A percentile compares a stretch with the other conserved stretches of the same genome.
These are phyloP conservation scores for Ophiobolus disseminans DNA, from an alignment of 2,329 filamentous ascomycete genomes.

Conservation along the genomic window DNA sequence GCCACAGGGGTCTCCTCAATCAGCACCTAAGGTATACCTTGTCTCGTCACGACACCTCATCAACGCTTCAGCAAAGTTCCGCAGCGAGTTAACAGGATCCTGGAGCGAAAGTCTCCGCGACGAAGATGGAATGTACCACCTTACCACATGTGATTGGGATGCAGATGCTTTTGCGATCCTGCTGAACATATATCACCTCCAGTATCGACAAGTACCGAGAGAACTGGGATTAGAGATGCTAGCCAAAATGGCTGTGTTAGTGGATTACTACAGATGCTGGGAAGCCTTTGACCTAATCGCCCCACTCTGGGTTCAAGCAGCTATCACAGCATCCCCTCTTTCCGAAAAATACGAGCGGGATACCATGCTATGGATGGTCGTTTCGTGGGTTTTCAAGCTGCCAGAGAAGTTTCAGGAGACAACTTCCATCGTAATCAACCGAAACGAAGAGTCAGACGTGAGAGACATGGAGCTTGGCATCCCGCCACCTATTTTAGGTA, in stretches of 20 bases:
- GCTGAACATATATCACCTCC: constrained; percentile 56
- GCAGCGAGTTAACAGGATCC: not conserved
- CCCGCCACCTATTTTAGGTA: too few relatives aligned
- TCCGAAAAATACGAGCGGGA: constrained; percentile 19
- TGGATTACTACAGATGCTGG: constrained; percentile 52
- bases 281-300: constrained; percentile 55
- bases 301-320: constrained; percentile 51
- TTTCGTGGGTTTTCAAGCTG: constrained; percentile 27
- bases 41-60: constrained; percentile 6
- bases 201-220: constrained; percentile 50
- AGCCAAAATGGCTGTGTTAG: constrained; percentile 54
- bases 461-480: too few relatives aligned
- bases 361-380: constrained; percentile 31
- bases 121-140: constrained; percentile 8
- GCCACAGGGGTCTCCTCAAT: too few relatives aligned
- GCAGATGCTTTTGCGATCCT: constrained; percentile 52
- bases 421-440: constrained; percentile 9
- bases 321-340: constrained; percentile 11
- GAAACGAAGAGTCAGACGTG: not conserved
- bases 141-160: constrained; percentile 32
- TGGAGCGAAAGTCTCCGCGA: constrained; percentile 5
- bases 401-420: constrained; percentile 13
- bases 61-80: constrained; percentile 3
- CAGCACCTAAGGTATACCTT: constrained; percentile 9
- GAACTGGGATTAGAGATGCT: constrained; percentile 51